Evolutionary conservation across 768 basidiomycete genomes (phyloP), one percentile per base, ranked within the genome.

Genomic region (Naematelia encephala): DNA sequence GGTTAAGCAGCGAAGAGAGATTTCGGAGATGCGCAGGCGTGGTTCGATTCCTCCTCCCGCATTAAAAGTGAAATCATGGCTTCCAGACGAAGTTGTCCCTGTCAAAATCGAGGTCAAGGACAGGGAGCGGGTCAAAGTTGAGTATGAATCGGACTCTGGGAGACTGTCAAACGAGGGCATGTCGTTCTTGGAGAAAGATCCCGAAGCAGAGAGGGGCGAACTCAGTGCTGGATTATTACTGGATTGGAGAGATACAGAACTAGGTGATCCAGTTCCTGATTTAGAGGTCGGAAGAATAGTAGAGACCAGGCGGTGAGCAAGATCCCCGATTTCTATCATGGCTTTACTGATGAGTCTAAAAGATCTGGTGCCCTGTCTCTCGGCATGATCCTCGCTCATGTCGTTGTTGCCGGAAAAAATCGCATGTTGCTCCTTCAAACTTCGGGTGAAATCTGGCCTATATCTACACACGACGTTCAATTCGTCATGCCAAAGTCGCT

Each of bases 381-480:
- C 26, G 74, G 71, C 19, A 39, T 75, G 1, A 63, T 75, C 13
- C 60, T 77, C 12, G 71, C 65, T 13, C 55, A 64, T 2, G 52
- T 75, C 21, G 47, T 75, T 3, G 45, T 67, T 2, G 46, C 39
- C 14, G 67, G 69, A 11, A 50, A 60, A 64, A 57, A 48, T 1
- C 63, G 74, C 39, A 54, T 69, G 5, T 57, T 77, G 2, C 46
- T 73, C 28, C 62, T 74, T 3, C 62, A 66, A 23, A 55, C 68
- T 4, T 60, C 60, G 11, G 75, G 75, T 13, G 73, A 72, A 44
- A 60, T 71, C 23, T 66, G 70, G 62, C 73, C 72, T 2, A 56
- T 68, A 4, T 63, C 69, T 1, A 19, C 64, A 0, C 60, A 69
- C 22, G 72, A 75, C 58, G 71, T 78, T 14, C 75, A 75, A 63